Base-by-base conservation (phyloP, 176 grass and related monocot species). In the Cymbopogon citratus region DNA sequence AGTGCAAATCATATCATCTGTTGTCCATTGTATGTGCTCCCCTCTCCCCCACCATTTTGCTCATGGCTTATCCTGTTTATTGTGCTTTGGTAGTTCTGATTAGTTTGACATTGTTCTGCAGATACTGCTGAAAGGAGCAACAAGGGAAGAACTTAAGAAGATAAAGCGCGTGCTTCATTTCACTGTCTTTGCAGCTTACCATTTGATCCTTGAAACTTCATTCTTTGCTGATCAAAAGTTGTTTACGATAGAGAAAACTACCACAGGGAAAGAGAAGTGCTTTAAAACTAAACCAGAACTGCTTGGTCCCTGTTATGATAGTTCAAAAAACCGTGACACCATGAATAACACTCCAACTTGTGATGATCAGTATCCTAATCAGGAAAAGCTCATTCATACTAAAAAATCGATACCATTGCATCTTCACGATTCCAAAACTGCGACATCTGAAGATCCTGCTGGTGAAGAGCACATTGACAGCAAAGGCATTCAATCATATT, bases 171-270 rank as follows among this genome's bases (percentile, higher is more conserved):
- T 95, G 24, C 81, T 98, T 77, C 88, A 91, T 70, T 98, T 84
- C 85, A 92, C 92, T 81, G 82, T 98, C 73, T 98, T 98, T 89
- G 95, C 92, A 71, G 92, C 95, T 35, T 94, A 98, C 75, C 92
- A 98, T 87, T 89, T 98, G 84, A 89, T 98, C 60, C 90, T 94
- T 29, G 92, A 94, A 89, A 87, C 92, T 70, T 98, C 92, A 80
- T 98, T 98, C 57, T 92, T 95, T 76, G 86, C 90, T 21, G 92
- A 98, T 87, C 95, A 98, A 88, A 87, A 87, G 46, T 43, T 92
- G 61, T 91, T 98, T 75, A 70, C 65, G 18, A 80, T 73, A 60
- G 89, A 89, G 66, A 95, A 84, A 79, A 74, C 25, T 89, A 78
- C 43, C 72, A 62, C 26, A 16, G 56, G 68, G 67, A 86, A 91